A percentile compares a stretch with the other conserved stretches of the same genome.
These are phyloP conservation scores for Verbascum thapsus DNA, from an alignment of 257 asterid species.

Conservation along the genomic window DNA sequence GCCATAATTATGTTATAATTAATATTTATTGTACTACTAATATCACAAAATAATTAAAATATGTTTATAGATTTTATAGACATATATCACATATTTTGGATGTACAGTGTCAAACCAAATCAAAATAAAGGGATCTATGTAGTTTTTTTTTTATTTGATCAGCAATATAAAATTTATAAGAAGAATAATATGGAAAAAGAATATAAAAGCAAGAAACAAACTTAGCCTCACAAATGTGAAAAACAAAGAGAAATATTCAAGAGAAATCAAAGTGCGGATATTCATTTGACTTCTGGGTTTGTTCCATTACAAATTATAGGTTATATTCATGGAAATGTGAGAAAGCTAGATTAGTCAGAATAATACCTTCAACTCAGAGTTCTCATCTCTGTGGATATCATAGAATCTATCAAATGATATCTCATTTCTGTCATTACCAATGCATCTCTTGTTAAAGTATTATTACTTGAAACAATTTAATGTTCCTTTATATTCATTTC, in stretches of 20 bases:
- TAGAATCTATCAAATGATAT: neutral
- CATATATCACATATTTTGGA: no score
- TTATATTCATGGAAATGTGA: neutral
- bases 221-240: no score
- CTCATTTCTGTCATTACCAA: neutral
- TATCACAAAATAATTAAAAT: no score
- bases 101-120: no score
- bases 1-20: no score
- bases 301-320: neutral
- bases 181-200: neutral
- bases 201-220: neutral
- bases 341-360: neutral
- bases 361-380: neutral
- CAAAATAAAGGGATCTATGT: no score
- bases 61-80: no score
- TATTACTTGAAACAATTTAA: neutral
- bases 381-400: conserved; percentile 2
- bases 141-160: no score
- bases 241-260: no score
- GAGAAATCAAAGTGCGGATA: neutral
- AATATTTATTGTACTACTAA: no score
- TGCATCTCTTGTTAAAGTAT: neutral
- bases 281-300: neutral
- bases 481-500: neutral
- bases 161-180: no score